A percentile compares a stretch with the other conserved stretches of the same genome.
These are phyloP conservation scores for Lentinula sp. DNA, from an alignment of 768 basidiomycete species.

Conservation along the genomic window DNA sequence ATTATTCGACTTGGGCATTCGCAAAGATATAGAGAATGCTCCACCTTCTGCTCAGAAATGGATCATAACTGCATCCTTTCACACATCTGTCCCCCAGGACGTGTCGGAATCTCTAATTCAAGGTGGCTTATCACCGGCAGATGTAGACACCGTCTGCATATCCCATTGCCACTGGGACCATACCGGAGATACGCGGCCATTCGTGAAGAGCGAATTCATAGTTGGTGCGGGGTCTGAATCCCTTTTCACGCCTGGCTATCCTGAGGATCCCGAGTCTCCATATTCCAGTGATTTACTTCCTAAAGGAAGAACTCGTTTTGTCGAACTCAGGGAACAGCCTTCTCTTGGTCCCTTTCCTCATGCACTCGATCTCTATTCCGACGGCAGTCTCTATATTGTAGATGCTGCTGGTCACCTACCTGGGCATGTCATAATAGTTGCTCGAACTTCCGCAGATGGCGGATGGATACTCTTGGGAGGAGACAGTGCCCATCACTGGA, in stretches of 20 bases:
- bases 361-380: slow-evolving; percentile 34
- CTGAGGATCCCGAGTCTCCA: slow-evolving; percentile 27
- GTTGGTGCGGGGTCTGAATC: not conserved
- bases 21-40: slow-evolving; percentile 38
- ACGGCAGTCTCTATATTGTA: slow-evolving; percentile 54
- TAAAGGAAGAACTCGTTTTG: slow-evolving; percentile 28
- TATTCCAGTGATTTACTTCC: slow-evolving; percentile 32
- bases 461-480: slow-evolving; percentile 52
- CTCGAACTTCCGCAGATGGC: slow-evolving; percentile 46
- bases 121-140: slow-evolving; percentile 38
- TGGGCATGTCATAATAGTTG: slow-evolving; percentile 51
- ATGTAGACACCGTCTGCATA: slow-evolving; percentile 28
- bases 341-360: slow-evolving; percentile 31
- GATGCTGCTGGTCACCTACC: slow-evolving; percentile 52
- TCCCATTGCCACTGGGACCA: slow-evolving; percentile 7
- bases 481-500: slow-evolving; percentile 52
- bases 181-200: not conserved
- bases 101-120: slow-evolving; percentile 42
- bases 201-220: slow-evolving; percentile 2
- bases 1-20: slow-evolving; percentile 53
- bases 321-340: slow-evolving; percentile 25
- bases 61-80: slow-evolving; percentile 18
- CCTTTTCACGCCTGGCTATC: slow-evolving; percentile 27
- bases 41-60: slow-evolving; percentile 26
- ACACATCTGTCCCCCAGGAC: slow-evolving; percentile 25